A percentile compares a stretch with the other conserved stretches of the same genome.
Evolutionary conservation across 2,329 filamentous ascomycete genomes (phyloP).

Genomic region (Cadophora sp.): DNA sequence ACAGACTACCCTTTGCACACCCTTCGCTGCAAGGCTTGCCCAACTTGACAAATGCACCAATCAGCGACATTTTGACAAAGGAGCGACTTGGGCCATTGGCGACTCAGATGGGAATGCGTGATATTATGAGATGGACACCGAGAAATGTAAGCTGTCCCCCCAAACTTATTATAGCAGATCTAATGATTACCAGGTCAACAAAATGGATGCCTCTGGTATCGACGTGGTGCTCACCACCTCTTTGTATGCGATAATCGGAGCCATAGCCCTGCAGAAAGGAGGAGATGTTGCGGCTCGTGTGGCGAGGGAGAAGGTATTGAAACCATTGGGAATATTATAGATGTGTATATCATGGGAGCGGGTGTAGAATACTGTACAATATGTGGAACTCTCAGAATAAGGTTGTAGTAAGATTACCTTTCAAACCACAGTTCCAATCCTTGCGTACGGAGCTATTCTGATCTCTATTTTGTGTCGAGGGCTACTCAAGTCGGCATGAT

Average conservation of each 20-base stretch:
- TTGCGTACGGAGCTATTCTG: not conserved
- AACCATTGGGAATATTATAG: conserved; percentile 44
- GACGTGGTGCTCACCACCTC: conserved; percentile 78
- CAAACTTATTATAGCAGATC: conserved; percentile 17
- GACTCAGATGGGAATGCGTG: conserved; percentile 70
- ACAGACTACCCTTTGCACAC: conserved; percentile 70
- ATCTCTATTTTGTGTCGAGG: not conserved
- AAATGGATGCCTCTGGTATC: conserved; percentile 75
- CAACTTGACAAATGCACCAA: conserved; percentile 69
- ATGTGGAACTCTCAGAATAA: conserved; percentile 13
- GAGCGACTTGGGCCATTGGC: conserved; percentile 73
- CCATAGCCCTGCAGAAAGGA: conserved; percentile 87
- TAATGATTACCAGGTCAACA: conserved; percentile 59
- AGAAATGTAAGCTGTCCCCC: conserved; percentile 63
- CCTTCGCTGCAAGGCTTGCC: conserved; percentile 74
- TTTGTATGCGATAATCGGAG: conserved; percentile 86
- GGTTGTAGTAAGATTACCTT: not conserved
- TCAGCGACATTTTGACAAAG: conserved; percentile 67
- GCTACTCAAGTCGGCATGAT: not conserved
- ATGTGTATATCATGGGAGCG: conserved; percentile 29
- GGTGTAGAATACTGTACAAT: conserved; percentile 43
- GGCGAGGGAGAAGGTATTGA: conserved; percentile 67
- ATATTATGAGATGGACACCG: conserved; percentile 89
- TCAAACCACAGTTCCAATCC: not conserved
- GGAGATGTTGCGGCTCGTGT: conserved; percentile 77